Percentiles rank a stretch among this genome's conserved stretches.
Conservation (phyloP, 75 land plant genomes). For the Cunninghamia lanceolata region DNA sequence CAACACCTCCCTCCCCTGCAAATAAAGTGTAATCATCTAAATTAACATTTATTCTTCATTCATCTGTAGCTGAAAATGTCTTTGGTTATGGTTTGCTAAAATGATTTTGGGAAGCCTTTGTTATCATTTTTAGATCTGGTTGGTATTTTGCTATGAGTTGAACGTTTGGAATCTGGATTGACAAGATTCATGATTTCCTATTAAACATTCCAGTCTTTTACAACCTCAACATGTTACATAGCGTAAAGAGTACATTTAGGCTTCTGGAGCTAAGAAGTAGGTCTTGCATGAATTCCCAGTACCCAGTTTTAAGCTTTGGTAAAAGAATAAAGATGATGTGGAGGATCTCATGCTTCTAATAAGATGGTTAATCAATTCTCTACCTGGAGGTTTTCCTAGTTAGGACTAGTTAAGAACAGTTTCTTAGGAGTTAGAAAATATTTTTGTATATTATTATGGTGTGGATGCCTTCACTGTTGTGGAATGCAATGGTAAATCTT, state of each 20-base stretch:
- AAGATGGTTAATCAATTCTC: background rate
- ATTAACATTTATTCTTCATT: background rate
- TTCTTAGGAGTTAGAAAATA: background rate
- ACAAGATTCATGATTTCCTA: background rate
- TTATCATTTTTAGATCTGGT: background rate
- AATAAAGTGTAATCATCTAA: background rate
- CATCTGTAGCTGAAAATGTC: background rate
- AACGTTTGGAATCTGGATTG: too few relatives aligned
- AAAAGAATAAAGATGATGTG: background rate
- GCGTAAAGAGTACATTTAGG: background rate
- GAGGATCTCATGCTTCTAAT: background rate
- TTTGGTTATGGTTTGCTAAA: background rate
- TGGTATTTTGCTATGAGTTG: background rate
- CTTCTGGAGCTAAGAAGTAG: background rate
- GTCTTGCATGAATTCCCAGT: background rate
- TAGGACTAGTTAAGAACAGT: background rate
- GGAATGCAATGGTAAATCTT: too few relatives aligned
- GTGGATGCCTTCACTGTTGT: background rate
- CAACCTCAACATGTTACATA: background rate
- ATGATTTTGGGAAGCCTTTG: background rate
- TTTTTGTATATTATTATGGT: background rate
- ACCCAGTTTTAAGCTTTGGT: background rate
- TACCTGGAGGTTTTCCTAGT: background rate
- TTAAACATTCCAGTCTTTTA: background rate
- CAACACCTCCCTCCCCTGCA: background rate